These are phyloP conservation scores for Amaranthus palmeri DNA, from an alignment of 148 eudicot genomes.

Conservation along the genomic window DNA sequence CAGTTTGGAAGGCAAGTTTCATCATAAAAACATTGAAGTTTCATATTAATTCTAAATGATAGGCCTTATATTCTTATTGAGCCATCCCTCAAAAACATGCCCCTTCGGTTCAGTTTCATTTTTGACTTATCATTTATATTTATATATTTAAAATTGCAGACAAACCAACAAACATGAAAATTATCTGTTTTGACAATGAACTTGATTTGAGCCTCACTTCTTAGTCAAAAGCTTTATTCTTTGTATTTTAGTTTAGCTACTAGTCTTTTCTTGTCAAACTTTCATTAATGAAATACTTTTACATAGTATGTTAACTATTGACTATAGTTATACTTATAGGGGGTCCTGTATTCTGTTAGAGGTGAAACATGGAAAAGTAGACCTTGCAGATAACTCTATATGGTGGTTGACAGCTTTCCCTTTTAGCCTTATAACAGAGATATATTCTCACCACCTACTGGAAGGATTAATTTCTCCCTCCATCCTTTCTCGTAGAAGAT, in stretches of 20 bases:
- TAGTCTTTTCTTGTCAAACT: slow-evolving; percentile 4
- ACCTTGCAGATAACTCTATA: neutral
- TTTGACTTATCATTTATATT: slow-evolving; percentile 9
- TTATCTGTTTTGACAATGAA: slow-evolving; percentile 1
- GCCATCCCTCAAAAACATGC: neutral
- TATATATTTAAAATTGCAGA: slow-evolving; percentile 9
- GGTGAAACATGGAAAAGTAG: slow-evolving; percentile 7
- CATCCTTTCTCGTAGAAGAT: no score
- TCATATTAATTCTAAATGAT: neutral
- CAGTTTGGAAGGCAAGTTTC: slow-evolving; percentile 81
- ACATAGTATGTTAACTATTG: neutral
- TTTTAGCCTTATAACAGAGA: no score
- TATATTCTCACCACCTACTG: no score
- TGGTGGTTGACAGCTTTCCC: no score
- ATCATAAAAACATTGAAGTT: neutral
- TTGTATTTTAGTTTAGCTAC: neutral
- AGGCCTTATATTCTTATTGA: neutral
- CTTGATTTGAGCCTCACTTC: neutral
- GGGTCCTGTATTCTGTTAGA: neutral
- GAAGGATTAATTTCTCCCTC: no score
- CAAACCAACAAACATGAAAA: slow-evolving; percentile 10
- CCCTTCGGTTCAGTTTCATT: no score
- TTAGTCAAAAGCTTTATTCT: slow-evolving; percentile 1
- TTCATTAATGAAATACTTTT: neutral
- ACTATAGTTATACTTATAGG: neutral